Conservation (phyloP, 352 stramenopile species). For the Globisporangium nodosum region DNA sequence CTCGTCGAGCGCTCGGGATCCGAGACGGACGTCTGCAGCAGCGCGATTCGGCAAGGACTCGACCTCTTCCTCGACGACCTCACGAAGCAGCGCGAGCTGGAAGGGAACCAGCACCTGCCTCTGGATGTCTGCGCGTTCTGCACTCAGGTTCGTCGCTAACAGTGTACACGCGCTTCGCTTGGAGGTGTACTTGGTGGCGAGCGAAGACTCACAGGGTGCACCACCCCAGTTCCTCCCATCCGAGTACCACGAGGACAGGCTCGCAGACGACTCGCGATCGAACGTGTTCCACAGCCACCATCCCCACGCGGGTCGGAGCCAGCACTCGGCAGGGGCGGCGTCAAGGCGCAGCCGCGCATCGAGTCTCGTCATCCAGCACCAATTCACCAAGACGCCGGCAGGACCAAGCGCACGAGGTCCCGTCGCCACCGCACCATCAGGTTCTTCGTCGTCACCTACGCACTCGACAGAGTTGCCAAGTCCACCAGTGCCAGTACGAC, state of each 20-base stretch:
- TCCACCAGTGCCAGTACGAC: conserved; percentile 4
- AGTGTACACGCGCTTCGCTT: neutral
- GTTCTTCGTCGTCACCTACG: neutral
- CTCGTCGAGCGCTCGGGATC: conserved; percentile 33
- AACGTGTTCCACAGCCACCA: conserved; percentile 15
- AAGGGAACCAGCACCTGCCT: conserved; percentile 24
- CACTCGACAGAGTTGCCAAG: neutral
- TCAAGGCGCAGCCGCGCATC: conserved; percentile 16
- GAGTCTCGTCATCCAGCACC: conserved; percentile 60
- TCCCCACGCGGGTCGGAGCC: conserved; percentile 6
- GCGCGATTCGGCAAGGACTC: conserved; percentile 29
- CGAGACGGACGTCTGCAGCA: conserved; percentile 3
- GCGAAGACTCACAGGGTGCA: too few relatives aligned
- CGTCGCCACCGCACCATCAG: neutral
- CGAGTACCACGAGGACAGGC: conserved; percentile 33
- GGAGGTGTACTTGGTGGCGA: too few relatives aligned
- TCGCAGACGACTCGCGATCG: conserved; percentile 25
- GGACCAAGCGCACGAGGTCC: conserved; percentile 1
- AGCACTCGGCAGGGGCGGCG: conserved; percentile 7
- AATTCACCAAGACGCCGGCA: conserved; percentile 17
- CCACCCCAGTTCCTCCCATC: conserved; percentile 36
- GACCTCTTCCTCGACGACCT: conserved; percentile 44
- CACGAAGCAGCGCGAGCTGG: conserved; percentile 18
- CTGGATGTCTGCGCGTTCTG: conserved; percentile 50
- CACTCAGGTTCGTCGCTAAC: conserved; percentile 14